These are phyloP conservation scores for Zymoseptoria brevis DNA, from an alignment of 2,329 filamentous ascomycete genomes.

Conservation along the genomic window DNA sequence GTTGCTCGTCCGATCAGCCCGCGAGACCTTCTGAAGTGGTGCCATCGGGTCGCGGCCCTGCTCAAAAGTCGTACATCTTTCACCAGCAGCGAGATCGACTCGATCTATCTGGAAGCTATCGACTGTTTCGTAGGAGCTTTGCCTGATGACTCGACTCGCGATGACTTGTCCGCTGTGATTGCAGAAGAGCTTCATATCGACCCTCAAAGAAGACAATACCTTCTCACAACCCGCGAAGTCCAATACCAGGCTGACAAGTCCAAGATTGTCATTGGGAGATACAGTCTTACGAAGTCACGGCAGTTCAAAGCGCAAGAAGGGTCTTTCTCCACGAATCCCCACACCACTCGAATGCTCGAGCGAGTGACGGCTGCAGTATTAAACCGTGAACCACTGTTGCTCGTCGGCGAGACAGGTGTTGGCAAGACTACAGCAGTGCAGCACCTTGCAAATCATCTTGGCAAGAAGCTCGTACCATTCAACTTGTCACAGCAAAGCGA, in stretches of 20 bases:
- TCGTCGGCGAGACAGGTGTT: conserved; percentile 98
- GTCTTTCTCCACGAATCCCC: conserved; percentile 80
- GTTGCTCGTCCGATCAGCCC: conserved; percentile 57
- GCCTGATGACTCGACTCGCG: conserved; percentile 55
- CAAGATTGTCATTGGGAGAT: conserved; percentile 25
- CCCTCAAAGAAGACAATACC: conserved; percentile 70
- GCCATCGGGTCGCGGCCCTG: conserved; percentile 62
- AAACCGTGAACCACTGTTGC: conserved; percentile 76
- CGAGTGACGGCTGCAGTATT: conserved; percentile 77
- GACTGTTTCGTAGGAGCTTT: conserved; percentile 86
- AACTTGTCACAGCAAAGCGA: conserved; percentile 98
- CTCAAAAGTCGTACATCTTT: conserved; percentile 55
- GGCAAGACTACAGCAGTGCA: conserved; percentile 97
- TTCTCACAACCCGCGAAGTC: conserved; percentile 65
- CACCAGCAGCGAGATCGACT: conserved; percentile 63
- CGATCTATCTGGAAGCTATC: conserved; percentile 86
- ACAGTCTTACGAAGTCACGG: conserved; percentile 20
- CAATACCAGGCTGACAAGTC: conserved; percentile 46
- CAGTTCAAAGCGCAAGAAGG: conserved; percentile 30
- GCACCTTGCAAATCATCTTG: conserved; percentile 74
- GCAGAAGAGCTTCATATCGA: conserved; percentile 84
- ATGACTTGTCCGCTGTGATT: conserved; percentile 58
- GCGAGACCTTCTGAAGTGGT: conserved; percentile 87
- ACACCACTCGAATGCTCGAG: conserved; percentile 77
- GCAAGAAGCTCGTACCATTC: conserved; percentile 81